These are phyloP conservation scores for Strobilomyces echinocephalus DNA, from an alignment of 768 basidiomycete species.

Conservation along the genomic window DNA sequence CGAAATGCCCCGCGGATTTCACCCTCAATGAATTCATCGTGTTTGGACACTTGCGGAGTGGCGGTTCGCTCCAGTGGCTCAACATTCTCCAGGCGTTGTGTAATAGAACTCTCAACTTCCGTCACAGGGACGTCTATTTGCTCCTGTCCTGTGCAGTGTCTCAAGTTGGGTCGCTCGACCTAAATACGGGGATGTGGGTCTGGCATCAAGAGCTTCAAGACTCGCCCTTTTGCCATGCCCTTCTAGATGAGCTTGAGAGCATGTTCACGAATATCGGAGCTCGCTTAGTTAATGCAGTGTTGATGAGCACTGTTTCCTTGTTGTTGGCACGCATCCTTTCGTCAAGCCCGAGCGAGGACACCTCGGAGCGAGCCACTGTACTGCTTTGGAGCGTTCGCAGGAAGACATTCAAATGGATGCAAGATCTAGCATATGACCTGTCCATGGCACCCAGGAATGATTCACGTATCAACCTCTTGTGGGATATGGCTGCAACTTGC, in stretches of 20 bases:
- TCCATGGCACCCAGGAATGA: not conserved
- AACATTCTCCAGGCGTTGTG: not conserved
- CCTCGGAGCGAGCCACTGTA: not conserved
- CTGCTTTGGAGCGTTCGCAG: not conserved
- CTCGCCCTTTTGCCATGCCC: not conserved
- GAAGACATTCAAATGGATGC: not conserved
- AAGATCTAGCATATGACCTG: not conserved
- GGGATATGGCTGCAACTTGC: not conserved
- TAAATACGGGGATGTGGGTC: not conserved
- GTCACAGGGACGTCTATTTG: not conserved
- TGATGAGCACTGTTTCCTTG: conserved; percentile 29
- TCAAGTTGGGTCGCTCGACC: not conserved
- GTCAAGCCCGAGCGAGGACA: not conserved
- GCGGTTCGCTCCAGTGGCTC: not conserved
- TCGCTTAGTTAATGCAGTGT: conserved; percentile 21
- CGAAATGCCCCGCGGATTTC: not conserved
- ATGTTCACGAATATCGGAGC: not conserved
- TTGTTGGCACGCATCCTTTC: conserved; percentile 14
- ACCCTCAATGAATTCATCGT: not conserved
- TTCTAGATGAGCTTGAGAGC: not conserved
- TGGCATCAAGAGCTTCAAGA: not conserved
- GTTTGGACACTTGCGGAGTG: not conserved
- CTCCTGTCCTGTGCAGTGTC: not conserved
- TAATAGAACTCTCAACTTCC: not conserved
- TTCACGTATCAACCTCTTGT: not conserved